A percentile compares a stretch with the other conserved stretches of the same genome.
phyloP scores from a whole-genome alignment of 768 basidiomycete genomes.

The Trametes coccinea region DNA sequence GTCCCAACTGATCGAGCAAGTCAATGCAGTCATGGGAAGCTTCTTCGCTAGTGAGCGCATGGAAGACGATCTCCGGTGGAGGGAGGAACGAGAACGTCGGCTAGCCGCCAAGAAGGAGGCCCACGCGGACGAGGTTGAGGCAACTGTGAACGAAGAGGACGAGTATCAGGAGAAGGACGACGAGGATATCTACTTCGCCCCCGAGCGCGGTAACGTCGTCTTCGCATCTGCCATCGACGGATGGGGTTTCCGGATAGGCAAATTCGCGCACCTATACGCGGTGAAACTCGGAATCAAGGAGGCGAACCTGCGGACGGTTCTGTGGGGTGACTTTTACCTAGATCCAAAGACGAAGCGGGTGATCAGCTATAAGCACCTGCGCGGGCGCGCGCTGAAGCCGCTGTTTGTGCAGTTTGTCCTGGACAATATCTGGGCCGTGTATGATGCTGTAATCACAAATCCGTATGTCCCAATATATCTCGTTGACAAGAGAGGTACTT shows the following conservation, averaged over 20 bases:
- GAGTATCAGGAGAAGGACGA: slow-evolving; percentile 95
- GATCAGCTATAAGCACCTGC: slow-evolving; percentile 86
- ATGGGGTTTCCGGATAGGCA: slow-evolving; percentile 94
- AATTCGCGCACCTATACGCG: slow-evolving; percentile 92
- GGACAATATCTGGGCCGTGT: slow-evolving; percentile 97
- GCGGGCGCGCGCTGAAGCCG: slow-evolving; percentile 85
- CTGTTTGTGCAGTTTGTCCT: slow-evolving; percentile 96
- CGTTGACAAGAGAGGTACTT: not conserved
- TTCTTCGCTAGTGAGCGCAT: slow-evolving; percentile 95
- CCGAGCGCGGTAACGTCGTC: slow-evolving; percentile 92
- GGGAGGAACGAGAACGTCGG: slow-evolving; percentile 86
- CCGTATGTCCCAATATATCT: slow-evolving; percentile 61
- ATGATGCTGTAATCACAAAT: slow-evolving; percentile 84
- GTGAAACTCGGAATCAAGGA: slow-evolving; percentile 91
- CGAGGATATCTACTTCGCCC: slow-evolving; percentile 96
- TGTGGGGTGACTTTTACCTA: slow-evolving; percentile 98
- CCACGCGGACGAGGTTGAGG: slow-evolving; percentile 57
- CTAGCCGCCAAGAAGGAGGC: slow-evolving; percentile 74
- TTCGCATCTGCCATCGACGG: slow-evolving; percentile 96
- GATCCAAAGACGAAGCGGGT: slow-evolving; percentile 96
- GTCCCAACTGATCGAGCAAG: slow-evolving; percentile 90
- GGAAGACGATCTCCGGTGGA: slow-evolving; percentile 94
- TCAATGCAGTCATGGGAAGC: slow-evolving; percentile 96
- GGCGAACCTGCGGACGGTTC: slow-evolving; percentile 74
- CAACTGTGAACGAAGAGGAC: slow-evolving; percentile 52